Conservation (phyloP, 106 monocot genomes). For the Chionographis japonica region DNA sequence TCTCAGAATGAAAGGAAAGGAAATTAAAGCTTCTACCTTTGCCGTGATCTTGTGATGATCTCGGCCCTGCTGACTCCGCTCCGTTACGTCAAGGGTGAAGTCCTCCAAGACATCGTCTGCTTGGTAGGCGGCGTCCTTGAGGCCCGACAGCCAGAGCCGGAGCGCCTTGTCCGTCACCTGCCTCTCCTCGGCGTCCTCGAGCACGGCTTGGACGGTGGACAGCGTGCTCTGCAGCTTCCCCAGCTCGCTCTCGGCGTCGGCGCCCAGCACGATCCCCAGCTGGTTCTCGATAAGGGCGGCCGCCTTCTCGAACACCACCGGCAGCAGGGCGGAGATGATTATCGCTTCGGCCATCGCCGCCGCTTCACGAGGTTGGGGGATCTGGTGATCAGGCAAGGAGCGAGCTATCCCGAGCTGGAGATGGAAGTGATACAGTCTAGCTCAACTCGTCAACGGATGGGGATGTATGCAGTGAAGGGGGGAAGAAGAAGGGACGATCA, state of each 20-base stretch:
- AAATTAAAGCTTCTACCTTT: no score
- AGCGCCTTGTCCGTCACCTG: constrained; percentile 8
- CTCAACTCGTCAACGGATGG: no score
- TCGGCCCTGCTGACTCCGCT: no score
- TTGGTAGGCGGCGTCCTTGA: constrained; percentile 26
- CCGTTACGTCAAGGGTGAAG: background rate
- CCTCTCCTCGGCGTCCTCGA: constrained; percentile 32
- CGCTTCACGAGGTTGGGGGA: no score
- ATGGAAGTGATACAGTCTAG: no score
- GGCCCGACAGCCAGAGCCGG: constrained; percentile 23
- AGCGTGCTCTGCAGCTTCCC: constrained; percentile 11
- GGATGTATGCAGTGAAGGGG: no score
- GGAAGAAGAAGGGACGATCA: no score
- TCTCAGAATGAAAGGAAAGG: no score
- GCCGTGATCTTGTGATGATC: no score
- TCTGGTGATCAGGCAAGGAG: no score
- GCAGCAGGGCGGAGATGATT: background rate
- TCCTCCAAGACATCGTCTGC: constrained; percentile 30
- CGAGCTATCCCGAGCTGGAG: no score
- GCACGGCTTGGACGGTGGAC: constrained; percentile 13
- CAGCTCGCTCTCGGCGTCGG: constrained; percentile 5
- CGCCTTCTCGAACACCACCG: background rate
- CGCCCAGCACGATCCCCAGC: background rate
- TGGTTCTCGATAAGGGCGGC: background rate
- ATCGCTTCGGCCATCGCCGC: no score